Percentiles rank a stretch among this genome's conserved stretches.
Evolutionary conservation across 106 monocot species (phyloP).

Genomic region (Dactylorhiza incarnata): DNA sequence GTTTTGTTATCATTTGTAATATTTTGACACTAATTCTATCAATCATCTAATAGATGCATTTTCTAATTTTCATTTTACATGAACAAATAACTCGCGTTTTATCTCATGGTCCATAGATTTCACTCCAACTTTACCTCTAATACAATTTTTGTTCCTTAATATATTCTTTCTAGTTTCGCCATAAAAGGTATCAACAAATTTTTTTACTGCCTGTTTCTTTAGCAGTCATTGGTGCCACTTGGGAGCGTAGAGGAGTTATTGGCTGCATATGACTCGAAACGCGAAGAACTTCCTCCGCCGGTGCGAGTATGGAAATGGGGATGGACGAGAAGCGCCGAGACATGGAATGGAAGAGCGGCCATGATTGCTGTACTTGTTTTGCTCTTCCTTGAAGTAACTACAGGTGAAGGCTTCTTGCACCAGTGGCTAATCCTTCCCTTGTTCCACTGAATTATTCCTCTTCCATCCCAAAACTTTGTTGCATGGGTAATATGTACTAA

Average conservation of each 20-base stretch:
- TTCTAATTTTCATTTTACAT: too few relatives aligned
- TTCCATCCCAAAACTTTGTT: too few relatives aligned
- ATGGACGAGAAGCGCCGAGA: conserved; percentile 97
- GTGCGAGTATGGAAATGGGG: conserved; percentile 97
- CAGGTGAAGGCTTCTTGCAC: conserved; percentile 84
- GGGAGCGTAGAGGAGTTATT: conserved; percentile 95
- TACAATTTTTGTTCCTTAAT: too few relatives aligned
- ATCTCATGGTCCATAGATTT: too few relatives aligned
- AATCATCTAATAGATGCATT: too few relatives aligned
- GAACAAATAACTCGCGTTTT: too few relatives aligned
- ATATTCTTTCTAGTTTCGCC: too few relatives aligned
- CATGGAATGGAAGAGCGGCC: conserved; percentile 91
- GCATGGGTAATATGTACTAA: too few relatives aligned
- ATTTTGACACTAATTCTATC: too few relatives aligned
- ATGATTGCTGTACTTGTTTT: conserved; percentile 86
- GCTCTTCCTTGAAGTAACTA: conserved; percentile 71
- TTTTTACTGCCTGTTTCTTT: neutral
- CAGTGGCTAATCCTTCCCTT: conserved; percentile 73
- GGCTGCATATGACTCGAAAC: conserved; percentile 84
- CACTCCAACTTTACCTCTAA: too few relatives aligned
- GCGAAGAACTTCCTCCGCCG: conserved; percentile 78
- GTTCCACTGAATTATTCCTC: neutral
- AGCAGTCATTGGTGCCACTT: conserved; percentile 86
- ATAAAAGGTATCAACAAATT: too few relatives aligned
- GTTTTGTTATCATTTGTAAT: too few relatives aligned